Base-by-base conservation (phyloP, 2,329 filamentous ascomycete genomes). In the Calonectria pteridis region DNA sequence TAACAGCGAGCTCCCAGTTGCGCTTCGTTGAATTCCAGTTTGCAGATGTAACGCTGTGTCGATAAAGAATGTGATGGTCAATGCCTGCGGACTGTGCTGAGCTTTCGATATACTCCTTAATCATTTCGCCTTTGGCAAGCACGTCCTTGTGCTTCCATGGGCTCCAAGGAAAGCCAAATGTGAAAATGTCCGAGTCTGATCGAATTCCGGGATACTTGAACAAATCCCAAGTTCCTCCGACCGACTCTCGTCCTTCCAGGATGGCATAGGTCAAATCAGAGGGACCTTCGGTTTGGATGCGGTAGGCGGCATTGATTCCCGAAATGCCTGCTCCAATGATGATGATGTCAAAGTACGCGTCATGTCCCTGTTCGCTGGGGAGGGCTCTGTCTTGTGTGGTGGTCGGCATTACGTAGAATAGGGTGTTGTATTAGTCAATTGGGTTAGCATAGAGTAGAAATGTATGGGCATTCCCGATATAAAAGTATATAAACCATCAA, bases 211-310 rank as follows among this genome's bases (percentile, higher is more conserved):
- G 94, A 77, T 95, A 96, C 35, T 88, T 90, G 85, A 95, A 96
- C 2, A 95, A 85, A 78, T 93, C 91, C 94, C 94, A 96, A 1
- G 94, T 96, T 1, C 94, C 94, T 3, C 94, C 94, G 11, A 95
- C 86, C 35, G 86, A 84, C 64, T 88, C 85, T 40, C 94, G 91
- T 3, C 87, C 88, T 82, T 96, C 94, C 18, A 96, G 87, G 46
- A 96, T 90, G 13, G 89, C 87, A 80, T 93, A 95, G 3, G 83
- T 89, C 53, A 87, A 84, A 46, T 85, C 80, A 0, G 81, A 80
- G 43, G 65, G 46, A 5, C 20, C 66, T 35, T 88, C 82, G 2
- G 86, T 86, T 77, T 94, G 91, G 3, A 94, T 77, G 23, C 92
- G 90, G 78, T 95, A 95, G 11, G 90, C 93, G n/a, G 91, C 87